Percentiles rank a stretch among this genome's conserved stretches.
Conservation (phyloP, 2,329 filamentous ascomycete genomes). For the Ophiostoma fasciatum region DNA sequence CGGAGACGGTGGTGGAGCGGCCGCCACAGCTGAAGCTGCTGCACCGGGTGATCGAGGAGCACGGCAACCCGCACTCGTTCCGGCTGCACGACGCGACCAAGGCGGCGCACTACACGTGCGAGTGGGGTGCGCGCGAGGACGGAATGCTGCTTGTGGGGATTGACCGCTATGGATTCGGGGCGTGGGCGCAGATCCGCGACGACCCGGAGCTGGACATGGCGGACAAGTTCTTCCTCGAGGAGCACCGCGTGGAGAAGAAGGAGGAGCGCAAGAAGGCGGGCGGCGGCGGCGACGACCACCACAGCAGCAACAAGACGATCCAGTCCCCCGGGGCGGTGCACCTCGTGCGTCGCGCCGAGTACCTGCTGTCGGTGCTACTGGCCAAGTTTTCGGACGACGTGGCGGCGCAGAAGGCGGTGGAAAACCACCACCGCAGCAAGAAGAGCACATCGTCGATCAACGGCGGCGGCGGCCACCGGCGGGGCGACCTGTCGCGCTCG, state of each 20-base stretch:
- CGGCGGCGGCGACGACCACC: too few relatives aligned
- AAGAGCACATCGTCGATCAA: constrained; percentile 49
- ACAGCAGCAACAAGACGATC: too few relatives aligned
- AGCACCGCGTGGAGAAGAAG: constrained; percentile 96
- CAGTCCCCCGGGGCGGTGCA: constrained; percentile 97
- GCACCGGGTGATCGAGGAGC: constrained; percentile 53
- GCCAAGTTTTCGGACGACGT: constrained; percentile 67
- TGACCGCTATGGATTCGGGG: constrained; percentile 83
- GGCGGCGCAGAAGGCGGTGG: constrained; percentile 62
- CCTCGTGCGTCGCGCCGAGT: constrained; percentile 85
- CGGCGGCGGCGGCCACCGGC: constrained; percentile 48
- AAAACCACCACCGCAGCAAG: constrained; percentile 91
- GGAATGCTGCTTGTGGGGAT: constrained; percentile 96
- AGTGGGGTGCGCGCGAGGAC: constrained; percentile 87
- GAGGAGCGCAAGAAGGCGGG: constrained; percentile 76
- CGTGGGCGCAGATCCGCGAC: constrained; percentile 88
- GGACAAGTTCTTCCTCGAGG: constrained; percentile 92
- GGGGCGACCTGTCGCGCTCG: constrained; percentile 43
- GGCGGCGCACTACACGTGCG: constrained; percentile 75
- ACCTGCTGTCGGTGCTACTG: constrained; percentile 85
- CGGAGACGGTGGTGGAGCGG: constrained; percentile 84
- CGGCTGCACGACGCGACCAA: constrained; percentile 86
- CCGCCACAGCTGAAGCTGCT: constrained; percentile 79
- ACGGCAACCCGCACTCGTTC: constrained; percentile 62
- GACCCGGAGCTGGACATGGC: constrained; percentile 71